Evolutionary conservation across 208 protist species (phyloP), one percentile per base, ranked within the genome.

Genomic region (Wallacemonas collosoma): DNA sequence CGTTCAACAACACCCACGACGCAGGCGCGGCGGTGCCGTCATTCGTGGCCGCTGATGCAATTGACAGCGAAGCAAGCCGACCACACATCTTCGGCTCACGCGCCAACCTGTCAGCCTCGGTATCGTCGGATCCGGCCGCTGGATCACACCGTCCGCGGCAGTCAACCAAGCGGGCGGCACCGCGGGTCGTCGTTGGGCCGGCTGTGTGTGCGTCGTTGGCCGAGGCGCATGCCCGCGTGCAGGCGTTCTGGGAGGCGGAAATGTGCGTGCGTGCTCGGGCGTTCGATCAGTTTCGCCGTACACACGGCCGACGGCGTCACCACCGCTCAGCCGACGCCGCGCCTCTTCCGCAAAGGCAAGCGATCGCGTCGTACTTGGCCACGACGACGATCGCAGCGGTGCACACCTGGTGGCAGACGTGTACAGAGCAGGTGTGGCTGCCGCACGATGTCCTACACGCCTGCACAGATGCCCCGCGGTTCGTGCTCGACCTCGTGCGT

Each of bases 221-320:
- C 5, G 68, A 72, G 53, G 68, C 68, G n/a, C 68, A 72, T 26
- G 68, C 41, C 11, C 56, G 64, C 43, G 64, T 48, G 12, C 41
- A 65, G n/a, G n/a, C n/a, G 38, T 41, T 65, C 41, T 65, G 60
- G 60, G 4, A 14, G 3, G 41, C 15, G 5, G 60, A 65, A 41
- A 65, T 65, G 43, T 6, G 3, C n/a, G 4, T 3, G 3, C 60
- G 43, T 35, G 60, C 40, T 36, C 60, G 60, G 17, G 60, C 4
- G 0, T 65, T n/a, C 12, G 12, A 45, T 36, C 11, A 11, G 60
- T 41, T 53, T 14, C 12, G 14, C 12, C 60, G 60, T 8, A 50
- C 60, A 6, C 41, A 48, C 11, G 36, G 36, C 9, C 45, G 45
- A 50, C 45, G 45, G 6, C 45, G 45, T 50, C 45, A 50, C 12